Percentiles rank a stretch among this genome's conserved stretches.
Evolutionary conservation across 225 moss, liverwort and hornwort genomes (phyloP).

Genomic region (Bryum argenteum): DNA sequence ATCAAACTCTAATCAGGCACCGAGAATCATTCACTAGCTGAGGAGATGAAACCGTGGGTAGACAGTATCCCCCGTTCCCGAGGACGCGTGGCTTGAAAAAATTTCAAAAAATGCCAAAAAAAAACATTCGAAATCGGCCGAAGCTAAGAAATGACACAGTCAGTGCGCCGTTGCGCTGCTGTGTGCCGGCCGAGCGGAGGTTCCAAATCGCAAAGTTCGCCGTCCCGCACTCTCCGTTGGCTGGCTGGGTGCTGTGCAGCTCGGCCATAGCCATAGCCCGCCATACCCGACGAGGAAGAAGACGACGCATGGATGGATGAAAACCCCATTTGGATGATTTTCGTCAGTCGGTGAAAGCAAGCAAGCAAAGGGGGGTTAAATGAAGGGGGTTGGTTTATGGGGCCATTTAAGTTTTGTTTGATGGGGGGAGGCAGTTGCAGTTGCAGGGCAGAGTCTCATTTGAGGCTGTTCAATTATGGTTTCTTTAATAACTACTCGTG

Average conservation of each 20-base stretch:
- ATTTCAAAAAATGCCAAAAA: slow-evolving; percentile 11
- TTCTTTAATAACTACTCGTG: slow-evolving; percentile 28
- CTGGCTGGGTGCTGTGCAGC: neutral
- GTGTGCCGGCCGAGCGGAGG: neutral
- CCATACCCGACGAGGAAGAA: slow-evolving; percentile 22
- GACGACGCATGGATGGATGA: neutral
- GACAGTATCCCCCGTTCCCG: slow-evolving; percentile 4
- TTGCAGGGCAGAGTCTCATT: neutral
- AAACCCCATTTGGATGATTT: neutral
- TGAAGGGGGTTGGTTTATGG: neutral
- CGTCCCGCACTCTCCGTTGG: slow-evolving; percentile 33
- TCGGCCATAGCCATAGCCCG: slow-evolving; percentile 29
- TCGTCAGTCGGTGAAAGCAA: slow-evolving; percentile 38
- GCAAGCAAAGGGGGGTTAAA: neutral
- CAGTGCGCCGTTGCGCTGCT: neutral
- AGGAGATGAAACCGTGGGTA: neutral
- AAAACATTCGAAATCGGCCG: neutral
- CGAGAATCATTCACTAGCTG: neutral
- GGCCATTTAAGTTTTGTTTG: neutral
- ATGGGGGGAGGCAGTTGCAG: neutral
- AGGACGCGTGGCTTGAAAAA: too few species aligned
- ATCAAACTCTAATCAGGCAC: slow-evolving; percentile 6
- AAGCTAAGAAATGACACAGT: too few species aligned
- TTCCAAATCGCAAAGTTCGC: slow-evolving; percentile 22
- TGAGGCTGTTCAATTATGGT: slow-evolving; percentile 7